Base-by-base conservation (phyloP, 495 filamentous ascomycete species). In the Amorphotheca resinae region DNA sequence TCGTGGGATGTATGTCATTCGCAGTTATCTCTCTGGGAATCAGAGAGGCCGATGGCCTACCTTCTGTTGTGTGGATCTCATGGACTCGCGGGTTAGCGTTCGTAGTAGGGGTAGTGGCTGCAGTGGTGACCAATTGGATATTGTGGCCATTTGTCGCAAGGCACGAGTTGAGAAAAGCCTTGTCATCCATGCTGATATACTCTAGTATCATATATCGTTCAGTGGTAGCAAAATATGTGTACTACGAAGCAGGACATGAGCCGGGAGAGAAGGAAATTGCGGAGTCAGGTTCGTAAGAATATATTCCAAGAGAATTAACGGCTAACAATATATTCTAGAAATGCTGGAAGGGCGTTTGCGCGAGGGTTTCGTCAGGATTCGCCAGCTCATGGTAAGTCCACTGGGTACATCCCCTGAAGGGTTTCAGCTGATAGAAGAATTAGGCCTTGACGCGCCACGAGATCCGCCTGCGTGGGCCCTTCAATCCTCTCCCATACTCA, bases 111-210 rank as follows among this genome's bases (percentile, higher is more conserved):
- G 61, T 73, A 20, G 61, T 72, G 0, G 60, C 64, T 0, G 66
- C 73, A 2, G 56, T 77, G 14, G 44, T 70, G 1, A 61, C 74
- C 8, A 77, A 75, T 50, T 76, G 72, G 73, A 39, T 72, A 6
- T 58, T 77, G 15, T 77, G 73, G 73, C 73, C 73, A 31, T 77
- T 77, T 36, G 63, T 77, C 4, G 73, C 73, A 15, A 58, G 73
- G 6, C 72, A 76, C 51, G 72, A 77, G 45, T 61, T 77, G 14
- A 55, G 73, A 21, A 75, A 76, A 43, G 67, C 70, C 0, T 41
- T 74, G 4, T 65, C 70, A 6, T 48, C 63, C 6, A 76, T 72
- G 68, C 59, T 76, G 45, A 62, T 77, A 11, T 72, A 74, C 48
- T 57, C 61, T 20, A 69, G 69, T 26, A 67, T 76, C 44, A 60